Base-by-base conservation (phyloP, 1,284 basidiomycete species). In the Pascua guehoae region DNA sequence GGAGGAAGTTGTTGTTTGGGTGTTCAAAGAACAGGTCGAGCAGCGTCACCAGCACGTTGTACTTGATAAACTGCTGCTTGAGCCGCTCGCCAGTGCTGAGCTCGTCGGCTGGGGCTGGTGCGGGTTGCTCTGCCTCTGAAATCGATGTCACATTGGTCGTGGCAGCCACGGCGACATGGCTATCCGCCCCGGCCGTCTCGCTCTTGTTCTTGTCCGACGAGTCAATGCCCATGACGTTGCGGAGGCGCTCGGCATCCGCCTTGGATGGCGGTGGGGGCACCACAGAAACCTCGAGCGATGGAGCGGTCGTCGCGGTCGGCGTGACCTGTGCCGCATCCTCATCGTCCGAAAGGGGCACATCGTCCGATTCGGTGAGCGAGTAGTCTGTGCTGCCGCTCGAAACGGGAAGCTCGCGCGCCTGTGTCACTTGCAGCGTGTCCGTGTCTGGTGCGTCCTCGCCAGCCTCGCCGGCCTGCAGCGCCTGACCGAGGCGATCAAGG, bases 1-100 rank as follows among this genome's bases (percentile, higher is more conserved):
- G 96, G 44, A 98, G 79, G 73, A 98, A 98, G 72, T 98, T 98
- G 79, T 98, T 98, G 88, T 91, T 93, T 0, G 93, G 92, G 68
- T 88, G 96, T 60, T 90, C 86, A 73, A 98, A 97, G 81, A 98
- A 98, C 42, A 98, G 80, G 66, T 93, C 88, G 65, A 95, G 79
- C 58, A 95, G 78, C 5, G 85, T 86, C 0, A 84, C 81, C 41
- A 92, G 77, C 1, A 95, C 84, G 49, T 85, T 82, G 44, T 85
- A 79, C 18, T 90, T 81, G 60, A 93, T 73, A 68, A 91, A 89
- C 52, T 82, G 79, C 61, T 82, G 81, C 76, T 95, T 96, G 65
- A 94, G 80, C 60, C 81, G 78, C 66, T 93, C 90, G 1, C 92
- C 93, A 0, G 77, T 72, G 8, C 75, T 68, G 1, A 73, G 66